These are phyloP conservation scores for Coprinopsis strossmayeri DNA, from an alignment of 768 basidiomycete species.

Conservation along the genomic window DNA sequence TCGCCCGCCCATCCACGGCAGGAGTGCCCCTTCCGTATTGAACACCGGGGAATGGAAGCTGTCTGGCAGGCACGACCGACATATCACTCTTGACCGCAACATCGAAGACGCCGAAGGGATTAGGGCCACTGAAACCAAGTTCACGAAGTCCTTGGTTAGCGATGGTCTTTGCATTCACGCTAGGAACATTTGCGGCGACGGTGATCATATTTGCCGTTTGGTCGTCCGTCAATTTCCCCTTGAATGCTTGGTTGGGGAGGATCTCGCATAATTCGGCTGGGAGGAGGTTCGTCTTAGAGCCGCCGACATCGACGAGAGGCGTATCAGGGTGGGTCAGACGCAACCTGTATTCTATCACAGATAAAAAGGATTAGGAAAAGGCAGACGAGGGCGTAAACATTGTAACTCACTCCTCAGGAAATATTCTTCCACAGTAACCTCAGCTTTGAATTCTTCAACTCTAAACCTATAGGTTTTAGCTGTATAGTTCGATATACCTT, in stretches of 20 bases:
- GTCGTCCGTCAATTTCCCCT: constrained; percentile 59
- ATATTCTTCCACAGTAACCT: constrained; percentile 57
- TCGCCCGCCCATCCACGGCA: constrained; percentile 54
- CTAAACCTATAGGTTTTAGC: constrained; percentile 47
- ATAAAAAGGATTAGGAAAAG: constrained; percentile 5
- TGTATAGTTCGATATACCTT: constrained; percentile 40
- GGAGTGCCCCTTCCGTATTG: constrained; percentile 46
- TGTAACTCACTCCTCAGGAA: constrained; percentile 58
- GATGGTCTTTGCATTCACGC: constrained; percentile 59
- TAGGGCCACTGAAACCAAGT: constrained; percentile 47
- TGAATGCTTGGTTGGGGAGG: constrained; percentile 58
- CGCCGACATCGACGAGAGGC: constrained; percentile 55
- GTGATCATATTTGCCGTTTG: constrained; percentile 73
- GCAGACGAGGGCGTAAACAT: constrained; percentile 22
- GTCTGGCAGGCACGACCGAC: constrained; percentile 65
- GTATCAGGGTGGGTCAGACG: constrained; percentile 42
- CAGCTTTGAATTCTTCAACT: constrained; percentile 47
- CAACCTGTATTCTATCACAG: constrained; percentile 51
- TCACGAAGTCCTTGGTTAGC: constrained; percentile 51
- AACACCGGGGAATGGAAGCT: constrained; percentile 55
- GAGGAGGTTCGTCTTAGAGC: constrained; percentile 39
- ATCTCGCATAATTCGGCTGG: constrained; percentile 76
- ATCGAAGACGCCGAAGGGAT: constrained; percentile 39
- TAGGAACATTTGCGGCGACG: constrained; percentile 63
- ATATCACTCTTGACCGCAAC: constrained; percentile 54